Evolutionary conservation across 495 filamentous ascomycete genomes (phyloP), one percentile per base, ranked within the genome.

Genomic region (Podospora tetraspora): DNA sequence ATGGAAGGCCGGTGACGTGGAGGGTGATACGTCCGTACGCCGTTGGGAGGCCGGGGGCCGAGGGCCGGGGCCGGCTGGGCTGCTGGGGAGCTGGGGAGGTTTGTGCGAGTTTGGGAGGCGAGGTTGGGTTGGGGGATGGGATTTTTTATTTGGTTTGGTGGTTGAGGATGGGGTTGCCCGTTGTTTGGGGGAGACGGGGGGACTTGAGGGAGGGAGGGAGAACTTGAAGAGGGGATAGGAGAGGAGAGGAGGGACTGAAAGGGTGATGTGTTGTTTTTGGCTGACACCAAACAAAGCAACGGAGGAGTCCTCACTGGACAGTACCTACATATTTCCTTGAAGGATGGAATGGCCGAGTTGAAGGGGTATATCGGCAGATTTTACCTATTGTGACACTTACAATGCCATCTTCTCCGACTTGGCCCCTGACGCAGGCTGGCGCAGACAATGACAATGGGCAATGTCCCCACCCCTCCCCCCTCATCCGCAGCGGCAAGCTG

Each of bases 1-100:
- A 52, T 52, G 63, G 68, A 62, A 61, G 29, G 59, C 58, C 13
- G 43, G 23, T 21, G n/a, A 69, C 61, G 59, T 24, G 43, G 43
- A n/a, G 43, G 19, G 43, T n/a, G 43, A 19, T 52, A 52, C 43
- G 43, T 52, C 43, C 43, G 43, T 52, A 52, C 43, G 16, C 43
- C 43, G 43, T n/a, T 52, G 43, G 43, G 34, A 16, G 34, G 34
- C 34, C 34, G 34, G 34, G 43, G 37, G 37, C 16, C 5, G 37
- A 16, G 37, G 43, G 12, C 13, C 4, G 32, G 37, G 37, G 37
- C 16, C 16, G 37, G 13, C 13, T 19, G 13, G 34, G 34, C 3
- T 4, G 34, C 3, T 1, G 34, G 34, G 34, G 0, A 1, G 34
- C 13, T 16, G 34, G 34, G 43, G 37, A 19, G 43, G 43, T 19